Conservation (phyloP, 306 rosid genomes). For the Malus fusca region DNA sequence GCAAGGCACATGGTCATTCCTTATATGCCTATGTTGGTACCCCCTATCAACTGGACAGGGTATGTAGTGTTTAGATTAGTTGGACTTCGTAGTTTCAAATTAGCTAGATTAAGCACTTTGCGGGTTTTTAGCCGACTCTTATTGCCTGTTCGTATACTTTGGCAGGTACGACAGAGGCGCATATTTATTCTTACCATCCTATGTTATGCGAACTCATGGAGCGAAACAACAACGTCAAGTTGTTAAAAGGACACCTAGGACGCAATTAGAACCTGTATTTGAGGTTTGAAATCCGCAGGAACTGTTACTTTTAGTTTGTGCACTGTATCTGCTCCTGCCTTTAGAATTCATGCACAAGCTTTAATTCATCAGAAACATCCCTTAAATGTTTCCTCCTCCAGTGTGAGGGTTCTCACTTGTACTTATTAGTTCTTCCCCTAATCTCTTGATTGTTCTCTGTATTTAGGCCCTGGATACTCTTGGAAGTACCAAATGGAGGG, state of each 20-base stretch:
- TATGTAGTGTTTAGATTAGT: constrained; percentile 23
- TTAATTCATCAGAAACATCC: background rate
- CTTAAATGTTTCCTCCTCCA: background rate
- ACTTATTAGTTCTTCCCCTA: constrained; percentile 13
- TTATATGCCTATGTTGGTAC: constrained; percentile 94
- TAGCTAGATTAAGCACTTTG: background rate
- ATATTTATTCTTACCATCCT: constrained; percentile 79
- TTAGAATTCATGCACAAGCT: background rate
- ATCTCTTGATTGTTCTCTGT: constrained; percentile 17
- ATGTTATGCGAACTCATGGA: constrained; percentile 91
- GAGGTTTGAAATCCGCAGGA: constrained; percentile 44
- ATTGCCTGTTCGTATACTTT: constrained; percentile 15
- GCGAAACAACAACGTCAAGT: constrained; percentile 90
- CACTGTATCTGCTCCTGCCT: background rate
- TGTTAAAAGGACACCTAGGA: constrained; percentile 57
- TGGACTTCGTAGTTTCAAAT: background rate
- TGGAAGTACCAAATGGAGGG: constrained; percentile 86
- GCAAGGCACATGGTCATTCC: constrained; percentile 88
- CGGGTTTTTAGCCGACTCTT: background rate
- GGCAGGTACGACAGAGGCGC: constrained; percentile 87
- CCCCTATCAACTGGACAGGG: constrained; percentile 85
- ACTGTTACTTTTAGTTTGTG: constrained; percentile 12
- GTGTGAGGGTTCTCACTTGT: background rate
- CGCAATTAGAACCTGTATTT: constrained; percentile 60
- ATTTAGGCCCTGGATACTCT: constrained; percentile 82